A percentile compares a stretch with the other conserved stretches of the same genome.
These are phyloP conservation scores for Punica granatum DNA, from an alignment of 345 rosid species.

Conservation along the genomic window DNA sequence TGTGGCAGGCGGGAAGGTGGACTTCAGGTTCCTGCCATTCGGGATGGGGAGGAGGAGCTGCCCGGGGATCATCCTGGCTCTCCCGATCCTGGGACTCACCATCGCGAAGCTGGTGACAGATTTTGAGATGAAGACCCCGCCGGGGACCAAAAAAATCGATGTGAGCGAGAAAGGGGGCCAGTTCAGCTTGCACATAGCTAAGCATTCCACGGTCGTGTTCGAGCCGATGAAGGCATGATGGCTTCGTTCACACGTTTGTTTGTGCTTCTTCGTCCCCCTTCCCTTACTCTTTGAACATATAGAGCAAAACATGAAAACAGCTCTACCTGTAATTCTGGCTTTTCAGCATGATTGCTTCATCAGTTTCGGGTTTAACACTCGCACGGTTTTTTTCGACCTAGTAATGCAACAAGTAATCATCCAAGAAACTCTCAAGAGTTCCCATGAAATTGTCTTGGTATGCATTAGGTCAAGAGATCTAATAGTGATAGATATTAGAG, in stretches of 20 bases:
- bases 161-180: constrained; percentile 60
- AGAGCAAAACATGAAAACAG: not conserved
- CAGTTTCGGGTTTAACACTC: no score
- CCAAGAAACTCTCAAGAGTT: no score
- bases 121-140: constrained; percentile 39
- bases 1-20: constrained; percentile 44
- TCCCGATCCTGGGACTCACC: constrained; percentile 49
- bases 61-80: constrained; percentile 51
- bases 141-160: constrained; percentile 31
- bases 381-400: no score
- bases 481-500: no score
- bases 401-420: no score
- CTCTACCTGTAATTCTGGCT: no score
- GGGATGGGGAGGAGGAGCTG: constrained; percentile 60
- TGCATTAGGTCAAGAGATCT: no score
- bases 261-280: not conserved
- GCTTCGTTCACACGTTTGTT: not conserved
- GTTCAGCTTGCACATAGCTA: constrained; percentile 54
- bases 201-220: constrained; percentile 50
- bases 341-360: no score
- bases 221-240: constrained; percentile 19
- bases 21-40: constrained; percentile 51
- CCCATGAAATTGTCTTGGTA: no score
- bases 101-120: constrained; percentile 38
- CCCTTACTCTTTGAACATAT: not conserved